Evolutionary conservation across 2,329 filamentous ascomycete species (phyloP).

Genomic region (Rachicladosporium sp.): DNA sequence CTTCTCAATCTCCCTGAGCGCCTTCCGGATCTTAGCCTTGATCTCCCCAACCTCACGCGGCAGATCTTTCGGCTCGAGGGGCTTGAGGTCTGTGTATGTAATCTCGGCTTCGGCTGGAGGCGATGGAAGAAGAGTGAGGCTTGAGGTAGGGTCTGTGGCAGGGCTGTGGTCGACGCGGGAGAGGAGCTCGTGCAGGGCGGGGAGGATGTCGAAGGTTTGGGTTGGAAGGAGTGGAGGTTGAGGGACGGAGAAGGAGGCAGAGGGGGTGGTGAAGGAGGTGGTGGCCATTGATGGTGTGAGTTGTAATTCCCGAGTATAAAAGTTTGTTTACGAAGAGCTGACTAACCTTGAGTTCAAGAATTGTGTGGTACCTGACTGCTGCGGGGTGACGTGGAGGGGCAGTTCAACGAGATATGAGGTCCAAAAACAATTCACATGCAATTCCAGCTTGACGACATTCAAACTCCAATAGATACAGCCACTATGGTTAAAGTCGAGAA

Average conservation of each 20-base stretch:
- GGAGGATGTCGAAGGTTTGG: constrained; percentile 73
- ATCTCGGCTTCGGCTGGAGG: constrained; percentile 21
- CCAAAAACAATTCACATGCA: too few species aligned
- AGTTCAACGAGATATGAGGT: too few species aligned
- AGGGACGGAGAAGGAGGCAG: constrained; percentile 1
- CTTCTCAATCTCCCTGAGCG: constrained; percentile 51
- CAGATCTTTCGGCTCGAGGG: constrained; percentile 61
- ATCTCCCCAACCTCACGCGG: constrained; percentile 58
- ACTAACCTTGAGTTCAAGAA: too few species aligned
- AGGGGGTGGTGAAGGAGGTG: background rate
- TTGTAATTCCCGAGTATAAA: too few species aligned
- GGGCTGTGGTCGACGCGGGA: constrained; percentile 44
- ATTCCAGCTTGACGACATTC: too few species aligned
- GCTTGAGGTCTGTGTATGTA: constrained; percentile 25
- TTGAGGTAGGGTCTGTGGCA: constrained; percentile 1
- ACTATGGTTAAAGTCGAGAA: constrained; percentile 55
- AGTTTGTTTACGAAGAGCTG: too few species aligned
- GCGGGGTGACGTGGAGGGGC: too few species aligned
- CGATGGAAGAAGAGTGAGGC: constrained; percentile 15
- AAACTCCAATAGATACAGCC: too few species aligned
- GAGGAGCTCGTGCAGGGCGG: constrained; percentile 67
- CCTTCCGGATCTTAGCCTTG: constrained; percentile 65
- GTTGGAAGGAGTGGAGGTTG: constrained; percentile 50
- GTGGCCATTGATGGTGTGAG: too few species aligned
- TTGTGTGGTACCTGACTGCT: too few species aligned